Evolutionary conservation across 1,284 basidiomycete species (phyloP), one percentile per base, ranked within the genome.

Genomic region (Ceratobasidium sp.): DNA sequence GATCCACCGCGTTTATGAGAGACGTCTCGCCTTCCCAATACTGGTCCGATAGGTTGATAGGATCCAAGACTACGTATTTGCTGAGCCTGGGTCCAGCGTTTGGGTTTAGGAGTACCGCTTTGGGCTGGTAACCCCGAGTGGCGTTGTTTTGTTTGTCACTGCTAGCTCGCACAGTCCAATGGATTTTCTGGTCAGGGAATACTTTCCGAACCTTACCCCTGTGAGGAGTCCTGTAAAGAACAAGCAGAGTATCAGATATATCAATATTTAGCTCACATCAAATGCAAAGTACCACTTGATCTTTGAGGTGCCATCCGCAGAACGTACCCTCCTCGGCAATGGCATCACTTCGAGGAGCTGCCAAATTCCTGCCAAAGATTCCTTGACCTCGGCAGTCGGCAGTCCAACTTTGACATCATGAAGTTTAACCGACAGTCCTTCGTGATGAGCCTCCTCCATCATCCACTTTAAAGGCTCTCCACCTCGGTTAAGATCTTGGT

Each of bases 381-480:
- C 40, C 1, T 56, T 71, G 3, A 59, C 15, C 1, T n/a, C 23
- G 10, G 50, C 23, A 20, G 9, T 26, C 23, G 38, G 50, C 0
- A 54, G 54, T 3, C 33, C 50, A 5, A 56, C 17, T 28, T 61
- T 38, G 0, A 57, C 42, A 20, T 71, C 42, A 23, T 48, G 56
- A 7, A 42, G 28, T 42, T 57, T 40, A 50, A 81, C 15, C 4
- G 23, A 28, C n/a, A 81, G 46, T 2, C 81, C 2, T 40, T n/a
- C 0, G 46, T 9, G 46, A 13, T 38, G 52, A 3, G 81, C 81
- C 66, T 82, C 81, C 12, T 70, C 71, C 17, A 61, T 62, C 81
- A 82, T 82, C 81, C 81, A 82, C 12, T 42, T 69, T 7, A 81
- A 64, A 1, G 81, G 62, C 44, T 79, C 64, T 6, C 23, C 42